Evolutionary conservation across 331 rosid genomes (phyloP), one percentile per base, ranked within the genome.

Genomic region (Stylosanthes scabra): DNA sequence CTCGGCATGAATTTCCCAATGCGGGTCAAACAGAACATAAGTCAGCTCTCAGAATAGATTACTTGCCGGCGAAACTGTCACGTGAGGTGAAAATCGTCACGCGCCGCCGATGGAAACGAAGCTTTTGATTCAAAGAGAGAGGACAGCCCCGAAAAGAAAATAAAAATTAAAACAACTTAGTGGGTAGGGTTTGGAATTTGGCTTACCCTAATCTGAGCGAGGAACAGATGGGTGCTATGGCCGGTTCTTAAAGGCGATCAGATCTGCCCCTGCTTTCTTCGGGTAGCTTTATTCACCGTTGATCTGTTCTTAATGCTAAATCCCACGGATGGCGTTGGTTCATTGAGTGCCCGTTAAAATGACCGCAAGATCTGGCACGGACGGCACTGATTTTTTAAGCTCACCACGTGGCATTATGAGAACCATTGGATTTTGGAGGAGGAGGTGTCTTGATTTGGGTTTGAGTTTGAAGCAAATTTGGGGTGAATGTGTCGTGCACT

Each of bases 161-260:
- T 0, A 28, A 29, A 49, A 70, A 14, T 59, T 0, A 3, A 1
- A 47, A 7, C 7, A 9, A 0, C 59, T 74, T 57, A 12, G 28
- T 6, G 37, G 54, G 47, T 77, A 82, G 96, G 96, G 97, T 78
- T 84, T 82, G 83, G 71, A 81, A 82, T 37, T 58, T 72, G 25
- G 54, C 61, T 75, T 58, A 70, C 96, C 96, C 94, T 88, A 78
- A 84, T 87, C 87, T 86, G 98, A 63, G 93, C 97, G 91, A 81
- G 82, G 85, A 88, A 84, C 9, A 3, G 81, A 45, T 77, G 78
- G 72, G 59, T 83, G 83, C 86, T 29, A 39, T 15, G 80, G 91
- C 74, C 79, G 74, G 76, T 85, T 82, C 94, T 91, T 93, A 93
- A 91, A 93, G 98, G 93, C 88, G 59, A 39, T 44, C 82, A 74